Conservation (phyloP, 306 rosid species). For the Acacia acuminata region DNA sequence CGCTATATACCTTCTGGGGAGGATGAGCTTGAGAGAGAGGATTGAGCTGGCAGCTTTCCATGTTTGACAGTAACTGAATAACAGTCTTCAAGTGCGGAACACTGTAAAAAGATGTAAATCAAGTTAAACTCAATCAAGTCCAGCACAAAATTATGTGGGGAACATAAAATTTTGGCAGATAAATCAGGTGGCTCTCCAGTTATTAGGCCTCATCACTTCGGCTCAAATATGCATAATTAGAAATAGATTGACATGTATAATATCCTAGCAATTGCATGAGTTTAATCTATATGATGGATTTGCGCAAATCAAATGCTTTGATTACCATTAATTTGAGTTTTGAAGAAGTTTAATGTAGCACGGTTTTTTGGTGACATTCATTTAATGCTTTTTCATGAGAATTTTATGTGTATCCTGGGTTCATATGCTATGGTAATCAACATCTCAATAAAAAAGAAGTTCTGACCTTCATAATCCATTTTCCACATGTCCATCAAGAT, state of each 20-base stretch:
- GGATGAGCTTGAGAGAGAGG: conserved; percentile 47
- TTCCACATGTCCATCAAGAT: conserved; percentile 84
- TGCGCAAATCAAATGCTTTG: background rate
- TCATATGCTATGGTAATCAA: background rate
- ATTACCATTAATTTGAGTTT: background rate
- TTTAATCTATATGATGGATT: background rate
- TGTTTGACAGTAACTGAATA: conserved; percentile 72
- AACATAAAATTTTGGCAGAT: background rate
- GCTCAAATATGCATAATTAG: conserved; percentile 25
- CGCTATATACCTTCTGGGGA: conserved; percentile 61
- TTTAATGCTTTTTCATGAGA: background rate
- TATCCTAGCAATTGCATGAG: background rate
- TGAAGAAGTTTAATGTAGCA: no score
- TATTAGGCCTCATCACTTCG: background rate
- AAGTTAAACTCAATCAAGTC: conserved; percentile 23
- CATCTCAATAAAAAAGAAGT: conserved; percentile 10
- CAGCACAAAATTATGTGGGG: background rate
- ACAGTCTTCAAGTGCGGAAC: conserved; percentile 77
- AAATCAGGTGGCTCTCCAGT: background rate
- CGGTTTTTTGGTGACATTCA: background rate
- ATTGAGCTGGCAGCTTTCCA: conserved; percentile 81
- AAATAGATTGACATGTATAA: background rate
- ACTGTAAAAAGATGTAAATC: conserved; percentile 45
- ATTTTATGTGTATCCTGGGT: background rate
- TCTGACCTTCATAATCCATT: conserved; percentile 73